Percentiles rank a stretch among this genome's conserved stretches.
Conservation (phyloP, 2,329 filamentous ascomycete species). For the Aspergillus caelatus region DNA sequence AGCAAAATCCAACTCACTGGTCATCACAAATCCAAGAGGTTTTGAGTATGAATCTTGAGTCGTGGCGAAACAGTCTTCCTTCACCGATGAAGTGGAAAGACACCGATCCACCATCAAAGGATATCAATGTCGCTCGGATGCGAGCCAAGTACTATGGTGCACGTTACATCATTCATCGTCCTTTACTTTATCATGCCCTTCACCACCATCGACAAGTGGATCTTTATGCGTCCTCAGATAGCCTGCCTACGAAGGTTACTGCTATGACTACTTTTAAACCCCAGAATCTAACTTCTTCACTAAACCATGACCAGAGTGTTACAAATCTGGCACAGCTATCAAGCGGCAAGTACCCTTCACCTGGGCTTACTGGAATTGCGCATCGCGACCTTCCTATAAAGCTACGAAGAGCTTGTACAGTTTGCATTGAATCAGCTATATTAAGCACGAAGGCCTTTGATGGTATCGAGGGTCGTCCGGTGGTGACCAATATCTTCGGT, state of each 20-base stretch:
- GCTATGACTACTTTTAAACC: constrained; percentile 28
- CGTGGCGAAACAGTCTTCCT: constrained; percentile 57
- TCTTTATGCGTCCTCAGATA: constrained; percentile 36
- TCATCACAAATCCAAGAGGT: constrained; percentile 43
- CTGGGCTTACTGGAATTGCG: constrained; percentile 6
- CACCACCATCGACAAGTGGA: constrained; percentile 49
- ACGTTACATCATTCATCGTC: constrained; percentile 83
- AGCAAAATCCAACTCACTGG: constrained; percentile 38
- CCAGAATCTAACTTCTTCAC: constrained; percentile 40
- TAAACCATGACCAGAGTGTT: constrained; percentile 33
- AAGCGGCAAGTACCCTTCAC: constrained; percentile 38
- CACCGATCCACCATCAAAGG: constrained; percentile 67
- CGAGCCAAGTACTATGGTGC: constrained; percentile 95
- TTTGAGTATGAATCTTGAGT: constrained; percentile 52
- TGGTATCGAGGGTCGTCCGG: constrained; percentile 63
- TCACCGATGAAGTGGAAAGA: constrained; percentile 64
- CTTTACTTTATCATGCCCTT: constrained; percentile 67
- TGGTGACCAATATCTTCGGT: constrained; percentile 95
- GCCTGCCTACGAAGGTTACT: constrained; percentile 35
- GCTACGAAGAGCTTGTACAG: constrained; percentile 58
- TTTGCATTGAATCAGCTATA: constrained; percentile 73
- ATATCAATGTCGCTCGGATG: constrained; percentile 81
- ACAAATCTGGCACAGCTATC: constrained; percentile 34
- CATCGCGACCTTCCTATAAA: constrained; percentile 40
- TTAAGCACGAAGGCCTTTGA: constrained; percentile 84